These are phyloP conservation scores for Sphaerostilbella broomeana DNA, from an alignment of 2,329 filamentous ascomycete species.

Conservation along the genomic window DNA sequence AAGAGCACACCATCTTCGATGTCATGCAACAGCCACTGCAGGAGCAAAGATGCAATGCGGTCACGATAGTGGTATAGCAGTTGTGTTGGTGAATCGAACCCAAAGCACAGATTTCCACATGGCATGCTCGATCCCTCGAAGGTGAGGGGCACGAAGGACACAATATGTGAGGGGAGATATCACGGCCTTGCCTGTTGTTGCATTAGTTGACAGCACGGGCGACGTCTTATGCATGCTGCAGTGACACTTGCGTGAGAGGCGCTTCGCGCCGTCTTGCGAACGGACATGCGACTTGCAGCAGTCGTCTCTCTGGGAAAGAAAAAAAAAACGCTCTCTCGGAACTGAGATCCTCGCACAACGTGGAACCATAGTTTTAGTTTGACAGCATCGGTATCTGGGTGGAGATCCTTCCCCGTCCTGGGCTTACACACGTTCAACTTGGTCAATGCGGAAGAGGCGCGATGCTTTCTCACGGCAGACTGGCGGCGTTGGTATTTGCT, in stretches of 20 bases:
- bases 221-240: not conserved
- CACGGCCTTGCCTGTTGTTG: too few species aligned
- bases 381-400: not conserved
- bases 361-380: not conserved
- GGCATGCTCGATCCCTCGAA: too few species aligned
- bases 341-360: too few species aligned
- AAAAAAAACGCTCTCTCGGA: too few species aligned
- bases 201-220: too few species aligned
- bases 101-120: too few species aligned
- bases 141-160: too few species aligned
- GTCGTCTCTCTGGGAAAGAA: too few species aligned
- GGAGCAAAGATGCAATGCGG: too few species aligned
- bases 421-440: not conserved
- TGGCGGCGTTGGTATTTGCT: not conserved
- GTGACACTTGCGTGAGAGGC: not conserved
- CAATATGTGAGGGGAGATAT: too few species aligned
- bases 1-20: not conserved
- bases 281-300: not conserved
- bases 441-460: not conserved
- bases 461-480: not conserved
- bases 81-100: too few species aligned
- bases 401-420: not conserved
- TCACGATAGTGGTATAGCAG: too few species aligned
- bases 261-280: slow-evolving; percentile 2
- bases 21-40: not conserved